A percentile compares a stretch with the other conserved stretches of the same genome.
Evolutionary conservation across 371 early-diverging fungal genomes (phyloP).

Genomic region (Furculomyces boomerangus): DNA sequence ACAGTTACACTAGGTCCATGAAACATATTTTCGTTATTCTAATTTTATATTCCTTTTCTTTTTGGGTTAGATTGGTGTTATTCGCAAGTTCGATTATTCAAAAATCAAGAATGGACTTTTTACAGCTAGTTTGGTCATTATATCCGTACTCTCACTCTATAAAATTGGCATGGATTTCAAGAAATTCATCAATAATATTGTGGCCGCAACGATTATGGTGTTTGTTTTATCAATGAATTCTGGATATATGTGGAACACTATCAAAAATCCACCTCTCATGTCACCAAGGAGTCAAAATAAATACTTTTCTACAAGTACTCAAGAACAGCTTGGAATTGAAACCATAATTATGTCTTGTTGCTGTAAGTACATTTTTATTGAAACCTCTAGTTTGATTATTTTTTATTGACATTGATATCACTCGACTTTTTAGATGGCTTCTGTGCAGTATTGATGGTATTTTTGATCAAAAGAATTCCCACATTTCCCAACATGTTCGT

Average conservation of each 20-base stretch:
- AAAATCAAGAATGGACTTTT: constrained; percentile 6
- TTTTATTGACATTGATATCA: neutral
- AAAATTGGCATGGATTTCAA: constrained; percentile 6
- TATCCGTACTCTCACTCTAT: constrained; percentile 6
- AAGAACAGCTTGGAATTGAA: constrained; percentile 19
- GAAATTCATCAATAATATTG: constrained; percentile 10
- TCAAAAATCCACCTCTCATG: constrained; percentile 18
- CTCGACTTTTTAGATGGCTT: constrained; percentile 5
- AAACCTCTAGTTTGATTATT: neutral
- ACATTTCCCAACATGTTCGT: constrained; percentile 10
- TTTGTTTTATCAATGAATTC: constrained; percentile 22
- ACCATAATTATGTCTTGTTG: constrained; percentile 18
- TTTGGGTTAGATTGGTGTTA: constrained; percentile 1
- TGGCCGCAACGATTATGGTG: constrained; percentile 12
- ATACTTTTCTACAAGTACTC: constrained; percentile 13
- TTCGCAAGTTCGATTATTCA: constrained; percentile 8
- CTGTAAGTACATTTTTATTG: constrained; percentile 1
- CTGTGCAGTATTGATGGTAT: constrained; percentile 17
- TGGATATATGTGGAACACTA: constrained; percentile 23
- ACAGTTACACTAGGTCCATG: too few species aligned
- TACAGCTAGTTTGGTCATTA: neutral
- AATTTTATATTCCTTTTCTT: neutral
- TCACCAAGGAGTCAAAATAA: constrained; percentile 10
- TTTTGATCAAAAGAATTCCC: constrained; percentile 17
- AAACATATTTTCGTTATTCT: too few species aligned